Conservation (phyloP, 768 basidiomycete genomes). For the Scleroderma bovista region DNA sequence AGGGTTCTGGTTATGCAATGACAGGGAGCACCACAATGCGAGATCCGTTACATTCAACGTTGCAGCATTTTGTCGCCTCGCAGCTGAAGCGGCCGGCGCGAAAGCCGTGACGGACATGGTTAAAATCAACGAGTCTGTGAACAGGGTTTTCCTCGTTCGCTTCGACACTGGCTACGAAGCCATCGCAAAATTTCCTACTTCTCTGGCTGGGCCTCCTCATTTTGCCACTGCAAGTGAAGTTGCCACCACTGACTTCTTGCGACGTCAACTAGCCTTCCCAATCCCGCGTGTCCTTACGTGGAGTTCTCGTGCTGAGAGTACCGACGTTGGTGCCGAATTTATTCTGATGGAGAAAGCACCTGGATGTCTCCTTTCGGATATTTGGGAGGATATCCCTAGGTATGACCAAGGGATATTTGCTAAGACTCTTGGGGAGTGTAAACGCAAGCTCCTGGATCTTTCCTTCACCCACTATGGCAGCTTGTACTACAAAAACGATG, state of each 20-base stretch:
- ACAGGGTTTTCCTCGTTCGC: constrained; percentile 11
- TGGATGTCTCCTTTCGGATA: constrained; percentile 16
- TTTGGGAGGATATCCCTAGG: constrained; percentile 10
- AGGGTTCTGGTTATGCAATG: constrained; percentile 24
- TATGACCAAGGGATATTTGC: constrained; percentile 9
- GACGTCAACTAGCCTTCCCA: constrained; percentile 20
- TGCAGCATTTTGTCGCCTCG: constrained; percentile 15
- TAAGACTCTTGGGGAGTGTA: constrained; percentile 15
- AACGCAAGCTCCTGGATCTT: constrained; percentile 12
- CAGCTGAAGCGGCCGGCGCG: constrained; percentile 6
- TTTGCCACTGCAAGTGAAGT: constrained; percentile 33
- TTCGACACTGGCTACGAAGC: constrained; percentile 10
- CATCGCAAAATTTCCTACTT: constrained; percentile 13
- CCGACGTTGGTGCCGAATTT: constrained; percentile 27
- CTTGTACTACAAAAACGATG: constrained; percentile 31
- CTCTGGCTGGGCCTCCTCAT: constrained; percentile 22
- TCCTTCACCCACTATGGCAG: constrained; percentile 31
- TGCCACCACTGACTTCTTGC: constrained; percentile 31
- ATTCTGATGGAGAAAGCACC: constrained; percentile 31
- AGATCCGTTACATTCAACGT: constrained; percentile 13
- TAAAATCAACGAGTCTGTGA: constrained; percentile 12
- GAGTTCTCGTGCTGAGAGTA: constrained; percentile 17
- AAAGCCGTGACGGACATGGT: constrained; percentile 13
- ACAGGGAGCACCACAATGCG: constrained; percentile 10
- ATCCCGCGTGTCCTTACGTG: constrained; percentile 28